Conservation (phyloP, 2,329 filamentous ascomycete species). For the Parascedosporium putredinis region DNA sequence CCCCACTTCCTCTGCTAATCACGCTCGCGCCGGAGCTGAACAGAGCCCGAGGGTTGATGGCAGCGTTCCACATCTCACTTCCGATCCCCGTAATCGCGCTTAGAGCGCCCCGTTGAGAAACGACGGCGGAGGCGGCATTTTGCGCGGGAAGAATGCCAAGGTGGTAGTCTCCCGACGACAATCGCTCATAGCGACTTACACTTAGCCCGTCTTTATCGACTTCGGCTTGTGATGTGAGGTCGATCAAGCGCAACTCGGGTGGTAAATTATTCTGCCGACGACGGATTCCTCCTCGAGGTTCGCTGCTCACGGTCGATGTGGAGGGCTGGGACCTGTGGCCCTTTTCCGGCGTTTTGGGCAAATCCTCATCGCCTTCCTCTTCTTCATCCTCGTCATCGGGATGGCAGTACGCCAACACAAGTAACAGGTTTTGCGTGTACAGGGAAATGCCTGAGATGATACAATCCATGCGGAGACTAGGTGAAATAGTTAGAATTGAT, state of each 20-base stretch:
- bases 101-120: constrained; percentile 56
- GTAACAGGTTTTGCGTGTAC: constrained; percentile 83
- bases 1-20: constrained; percentile 48
- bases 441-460: constrained; percentile 94
- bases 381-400: constrained; percentile 54
- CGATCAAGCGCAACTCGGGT: constrained; percentile 84
- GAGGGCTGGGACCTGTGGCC: constrained; percentile 32
- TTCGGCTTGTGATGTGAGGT: constrained; percentile 77
- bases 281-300: constrained; percentile 54
- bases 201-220: constrained; percentile 78
- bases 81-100: constrained; percentile 64
- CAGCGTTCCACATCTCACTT: constrained; percentile 80
- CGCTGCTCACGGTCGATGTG: constrained; percentile 39
- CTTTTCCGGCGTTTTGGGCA: constrained; percentile 9
- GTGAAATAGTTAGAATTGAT: constrained; percentile 11
- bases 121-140: constrained; percentile 50
- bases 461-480: constrained; percentile 85
- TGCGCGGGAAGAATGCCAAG: constrained; percentile 70
- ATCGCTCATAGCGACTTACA: constrained; percentile 74
- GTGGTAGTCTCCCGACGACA: constrained; percentile 88
- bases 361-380: constrained; percentile 10
- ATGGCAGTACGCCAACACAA: constrained; percentile 83
- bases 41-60: constrained; percentile 74
- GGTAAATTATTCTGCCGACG: constrained; percentile 70
- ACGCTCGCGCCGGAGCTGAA: constrained; percentile 83